Evolutionary conservation across 2,329 filamentous ascomycete genomes (phyloP), one percentile per base, ranked within the genome.

Genomic region (Fusarium pininemorale): DNA sequence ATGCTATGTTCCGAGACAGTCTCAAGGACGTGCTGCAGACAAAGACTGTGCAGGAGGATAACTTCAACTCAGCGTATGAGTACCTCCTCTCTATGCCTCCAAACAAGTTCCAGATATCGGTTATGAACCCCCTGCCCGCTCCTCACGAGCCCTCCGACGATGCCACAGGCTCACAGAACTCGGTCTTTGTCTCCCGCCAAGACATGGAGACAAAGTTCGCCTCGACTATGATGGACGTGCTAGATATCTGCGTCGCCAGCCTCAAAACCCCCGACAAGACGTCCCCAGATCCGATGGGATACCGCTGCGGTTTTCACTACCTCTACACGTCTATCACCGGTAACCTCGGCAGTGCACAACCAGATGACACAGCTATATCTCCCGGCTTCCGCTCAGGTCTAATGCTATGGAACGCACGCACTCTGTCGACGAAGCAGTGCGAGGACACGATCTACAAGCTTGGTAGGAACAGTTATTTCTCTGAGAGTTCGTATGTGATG

Each of bases 401-500:
- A 11, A 55, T 66, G 47, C 20, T 66, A 6, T 66, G 58, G 63
- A 63, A 66, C 18, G 48, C 48, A 2, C 48, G 58, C 14, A 66
- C 58, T 3, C 30, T 66, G 16, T 24, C 59, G 7, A 55, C 63
- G 7, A 20, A 66, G n/a, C 63, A 64, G 13, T 44, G 47, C 0
- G 6, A 64, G 4, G 48, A 64, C 4, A 66, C 63, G 10, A 47
- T 66, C 16, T 64, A 66, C 7, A 63, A 64, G 41, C 47, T 66
- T 41, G 63, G 59, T 0, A 8, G 39, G 15, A 55, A 64, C 35
- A 64, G 58, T 8, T 66, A 64, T 26, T 64, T 66, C 41, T 66
- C 63, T 3, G 59, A 66, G 41, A 66, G 63, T n/a, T 66, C 48
- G 2, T 64, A 63, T 30, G 63, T 66, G 6, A 63, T 66, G 48